Percentiles rank a stretch among this genome's conserved stretches.
These are phyloP conservation scores for Linum tenue DNA, from an alignment of 345 rosid species.

Conservation along the genomic window DNA sequence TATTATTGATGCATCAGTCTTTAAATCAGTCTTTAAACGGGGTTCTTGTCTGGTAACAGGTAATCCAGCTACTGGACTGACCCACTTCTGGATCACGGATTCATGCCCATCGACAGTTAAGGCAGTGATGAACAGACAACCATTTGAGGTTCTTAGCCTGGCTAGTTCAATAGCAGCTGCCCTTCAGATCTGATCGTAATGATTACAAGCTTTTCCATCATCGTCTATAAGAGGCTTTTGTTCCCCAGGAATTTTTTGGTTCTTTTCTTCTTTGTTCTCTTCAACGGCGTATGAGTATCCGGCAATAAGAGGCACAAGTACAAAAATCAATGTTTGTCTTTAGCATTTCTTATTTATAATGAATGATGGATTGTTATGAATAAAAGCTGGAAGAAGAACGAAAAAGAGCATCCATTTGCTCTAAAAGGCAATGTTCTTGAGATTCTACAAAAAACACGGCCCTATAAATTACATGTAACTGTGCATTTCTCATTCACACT, in stretches of 20 bases:
- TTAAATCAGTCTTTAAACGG: too few relatives aligned
- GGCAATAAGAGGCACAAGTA: too few relatives aligned
- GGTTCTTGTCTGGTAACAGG: slow-evolving; percentile 30
- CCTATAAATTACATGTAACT: too few relatives aligned
- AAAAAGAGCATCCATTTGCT: background rate
- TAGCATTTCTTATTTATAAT: too few relatives aligned
- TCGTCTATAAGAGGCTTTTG: background rate
- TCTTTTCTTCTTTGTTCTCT: background rate
- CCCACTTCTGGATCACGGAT: slow-evolving; percentile 94
- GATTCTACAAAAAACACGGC: too few relatives aligned
- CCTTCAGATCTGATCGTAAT: slow-evolving; percentile 43
- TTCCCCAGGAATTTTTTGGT: background rate
- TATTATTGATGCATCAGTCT: too few relatives aligned
- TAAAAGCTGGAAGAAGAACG: background rate
- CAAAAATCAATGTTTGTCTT: background rate
- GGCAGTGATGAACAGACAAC: slow-evolving; percentile 56
- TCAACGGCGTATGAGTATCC: too few relatives aligned
- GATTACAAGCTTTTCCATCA: too few relatives aligned
- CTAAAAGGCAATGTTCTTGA: too few relatives aligned
- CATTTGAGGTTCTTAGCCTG: slow-evolving; percentile 84
- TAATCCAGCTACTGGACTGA: slow-evolving; percentile 50
- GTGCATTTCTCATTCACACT: background rate
- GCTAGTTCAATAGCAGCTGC: slow-evolving; percentile 80
- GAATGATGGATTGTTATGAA: background rate
- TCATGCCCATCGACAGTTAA: slow-evolving; percentile 77